A percentile compares a stretch with the other conserved stretches of the same genome.
Evolutionary conservation across 495 filamentous ascomycete genomes (phyloP).

Genomic region (Talaromyces stipitatus): DNA sequence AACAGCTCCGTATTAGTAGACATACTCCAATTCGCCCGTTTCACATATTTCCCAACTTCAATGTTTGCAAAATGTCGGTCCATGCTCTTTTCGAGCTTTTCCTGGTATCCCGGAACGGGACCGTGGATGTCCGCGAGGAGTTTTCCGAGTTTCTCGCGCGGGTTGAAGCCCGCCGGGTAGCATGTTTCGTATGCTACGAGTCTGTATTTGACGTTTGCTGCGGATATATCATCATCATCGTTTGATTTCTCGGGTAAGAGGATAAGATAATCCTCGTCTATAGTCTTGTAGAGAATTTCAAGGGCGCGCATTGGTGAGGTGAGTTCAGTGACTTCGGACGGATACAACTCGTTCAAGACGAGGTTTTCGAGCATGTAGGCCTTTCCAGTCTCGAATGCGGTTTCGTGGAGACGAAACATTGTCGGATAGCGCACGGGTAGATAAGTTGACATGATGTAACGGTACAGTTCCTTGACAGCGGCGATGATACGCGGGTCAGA

Average conservation of each 20-base stretch:
- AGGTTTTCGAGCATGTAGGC: slow-evolving; percentile 29
- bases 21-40: slow-evolving; percentile 54
- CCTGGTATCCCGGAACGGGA: slow-evolving; percentile 60
- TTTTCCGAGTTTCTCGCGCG: slow-evolving; percentile 54
- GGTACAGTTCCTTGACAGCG: slow-evolving; percentile 58
- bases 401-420: slow-evolving; percentile 42
- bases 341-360: slow-evolving; percentile 35
- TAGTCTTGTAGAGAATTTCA: slow-evolving; percentile 43
- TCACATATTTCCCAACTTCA: slow-evolving; percentile 30
- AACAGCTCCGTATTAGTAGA: slow-evolving; percentile 51
- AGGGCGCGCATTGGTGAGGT: slow-evolving; percentile 25
- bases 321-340: slow-evolving; percentile 17
- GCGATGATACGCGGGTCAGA: slow-evolving; percentile 29
- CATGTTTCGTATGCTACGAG: slow-evolving; percentile 62
- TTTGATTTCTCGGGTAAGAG: slow-evolving; percentile 43
- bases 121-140: slow-evolving; percentile 59
- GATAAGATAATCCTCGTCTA: slow-evolving; percentile 75
- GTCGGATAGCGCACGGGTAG: slow-evolving; percentile 59
- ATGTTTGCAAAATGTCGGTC: slow-evolving; percentile 61
- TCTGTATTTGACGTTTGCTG: slow-evolving; percentile 36
- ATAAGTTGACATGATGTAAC: slow-evolving; percentile 53
- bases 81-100: slow-evolving; percentile 68
- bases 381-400: slow-evolving; percentile 14
- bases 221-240: not conserved
- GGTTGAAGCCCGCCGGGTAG: slow-evolving; percentile 67